These are phyloP conservation scores for Misopates orontium DNA, from an alignment of 257 asterid genomes.

Conservation along the genomic window DNA sequence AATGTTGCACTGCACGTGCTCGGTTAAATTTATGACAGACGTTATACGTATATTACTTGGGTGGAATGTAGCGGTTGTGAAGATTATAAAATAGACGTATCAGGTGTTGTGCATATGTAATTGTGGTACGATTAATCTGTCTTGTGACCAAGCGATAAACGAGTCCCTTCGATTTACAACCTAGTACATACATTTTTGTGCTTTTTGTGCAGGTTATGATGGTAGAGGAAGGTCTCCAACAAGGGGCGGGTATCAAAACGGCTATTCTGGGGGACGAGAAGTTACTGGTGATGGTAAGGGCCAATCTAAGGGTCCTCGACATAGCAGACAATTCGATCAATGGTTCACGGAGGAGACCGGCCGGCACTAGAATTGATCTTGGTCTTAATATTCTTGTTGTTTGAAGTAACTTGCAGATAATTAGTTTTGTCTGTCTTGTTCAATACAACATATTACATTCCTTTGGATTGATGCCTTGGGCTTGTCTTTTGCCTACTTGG, in stretches of 20 bases:
- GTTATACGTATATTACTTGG: too few relatives aligned
- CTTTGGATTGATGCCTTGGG: too few relatives aligned
- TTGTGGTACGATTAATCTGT: too few relatives aligned
- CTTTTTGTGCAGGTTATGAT: slow-evolving; percentile 32
- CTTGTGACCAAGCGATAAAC: too few relatives aligned
- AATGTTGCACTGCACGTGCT: too few relatives aligned
- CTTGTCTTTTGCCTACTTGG: too few relatives aligned
- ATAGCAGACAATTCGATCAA: slow-evolving; percentile 18
- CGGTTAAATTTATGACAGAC: too few relatives aligned
- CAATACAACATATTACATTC: neutral
- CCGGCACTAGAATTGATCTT: neutral
- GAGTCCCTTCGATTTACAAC: neutral
- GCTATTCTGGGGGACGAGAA: slow-evolving; percentile 24
- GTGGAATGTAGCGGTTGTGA: too few relatives aligned
- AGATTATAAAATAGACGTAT: too few relatives aligned
- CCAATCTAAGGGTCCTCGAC: slow-evolving; percentile 7
- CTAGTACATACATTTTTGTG: neutral
- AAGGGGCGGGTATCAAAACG: slow-evolving; percentile 26
- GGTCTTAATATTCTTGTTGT: neutral
- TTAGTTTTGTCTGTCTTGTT: neutral
- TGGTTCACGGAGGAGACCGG: slow-evolving; percentile 8
- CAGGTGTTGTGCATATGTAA: too few relatives aligned
- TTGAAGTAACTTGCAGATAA: neutral
- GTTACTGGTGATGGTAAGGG: slow-evolving; percentile 3
- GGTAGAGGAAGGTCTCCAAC: slow-evolving; percentile 34